A percentile compares a stretch with the other conserved stretches of the same genome.
phyloP scores from a whole-genome alignment of 2,329 filamentous ascomycete genomes.

The Phoma herbarum region DNA sequence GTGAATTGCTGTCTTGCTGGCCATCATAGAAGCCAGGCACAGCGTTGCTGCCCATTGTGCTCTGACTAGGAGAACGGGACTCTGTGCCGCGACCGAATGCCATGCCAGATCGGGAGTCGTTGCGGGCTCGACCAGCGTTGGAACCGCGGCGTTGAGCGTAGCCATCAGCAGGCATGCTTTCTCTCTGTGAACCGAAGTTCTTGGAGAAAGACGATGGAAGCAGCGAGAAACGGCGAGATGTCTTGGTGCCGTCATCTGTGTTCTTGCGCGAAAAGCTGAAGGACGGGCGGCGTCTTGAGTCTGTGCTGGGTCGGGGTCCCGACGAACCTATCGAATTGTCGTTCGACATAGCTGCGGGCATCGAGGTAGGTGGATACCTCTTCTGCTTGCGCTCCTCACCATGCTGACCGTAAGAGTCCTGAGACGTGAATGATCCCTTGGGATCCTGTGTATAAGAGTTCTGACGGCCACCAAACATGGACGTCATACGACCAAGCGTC shows the following conservation, averaged over 20 bases:
- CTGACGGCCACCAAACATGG: slow-evolving; percentile 73
- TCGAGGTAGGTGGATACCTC: slow-evolving; percentile 89
- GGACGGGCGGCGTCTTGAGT: slow-evolving; percentile 59
- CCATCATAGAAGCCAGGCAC: slow-evolving; percentile 56
- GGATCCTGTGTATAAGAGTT: slow-evolving; percentile 43
- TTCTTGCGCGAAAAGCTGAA: slow-evolving; percentile 61
- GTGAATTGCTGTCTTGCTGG: slow-evolving; percentile 44
- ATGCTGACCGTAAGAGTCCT: slow-evolving; percentile 58
- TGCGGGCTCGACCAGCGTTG: slow-evolving; percentile 37
- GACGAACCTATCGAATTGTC: slow-evolving; percentile 58
- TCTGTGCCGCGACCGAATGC: slow-evolving; percentile 54
- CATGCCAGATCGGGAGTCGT: slow-evolving; percentile 50
- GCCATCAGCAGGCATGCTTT: slow-evolving; percentile 44
- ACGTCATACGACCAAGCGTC: slow-evolving; percentile 82
- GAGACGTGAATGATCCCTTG: slow-evolving; percentile 45
- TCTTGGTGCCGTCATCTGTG: slow-evolving; percentile 51
- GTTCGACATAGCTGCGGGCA: slow-evolving; percentile 75
- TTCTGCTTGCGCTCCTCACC: slow-evolving; percentile 66
- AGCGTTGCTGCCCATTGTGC: slow-evolving; percentile 53
- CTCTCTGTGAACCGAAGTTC: slow-evolving; percentile 53
- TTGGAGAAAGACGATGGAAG: slow-evolving; percentile 60
- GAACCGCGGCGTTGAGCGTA: slow-evolving; percentile 39
- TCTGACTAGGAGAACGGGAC: slow-evolving; percentile 56
- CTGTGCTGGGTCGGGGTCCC: slow-evolving; percentile 56
- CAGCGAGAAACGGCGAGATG: slow-evolving; percentile 59